phyloP scores from a whole-genome alignment of 495 filamentous ascomycete genomes.

The Xylaria intraflava region DNA sequence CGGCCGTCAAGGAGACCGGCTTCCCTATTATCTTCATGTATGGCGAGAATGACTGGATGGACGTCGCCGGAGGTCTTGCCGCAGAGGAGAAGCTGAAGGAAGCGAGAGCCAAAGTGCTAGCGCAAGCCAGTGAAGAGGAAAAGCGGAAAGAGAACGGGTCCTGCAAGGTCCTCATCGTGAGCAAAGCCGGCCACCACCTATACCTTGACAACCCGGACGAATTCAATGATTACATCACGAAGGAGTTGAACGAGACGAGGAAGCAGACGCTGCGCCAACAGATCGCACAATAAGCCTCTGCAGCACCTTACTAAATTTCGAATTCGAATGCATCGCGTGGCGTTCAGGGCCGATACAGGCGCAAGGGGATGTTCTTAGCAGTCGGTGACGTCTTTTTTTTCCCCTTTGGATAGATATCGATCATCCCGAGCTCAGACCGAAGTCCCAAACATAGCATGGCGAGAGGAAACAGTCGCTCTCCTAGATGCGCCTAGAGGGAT shows the following conservation, averaged over 20 bases:
- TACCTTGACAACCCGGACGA: constrained; percentile 87
- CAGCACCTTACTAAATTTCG: not conserved
- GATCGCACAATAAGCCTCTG: not conserved
- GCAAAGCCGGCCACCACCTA: constrained; percentile 82
- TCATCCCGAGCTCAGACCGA: not conserved
- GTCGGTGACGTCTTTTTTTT: too few species aligned
- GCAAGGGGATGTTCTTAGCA: not conserved
- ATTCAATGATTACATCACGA: constrained; percentile 70
- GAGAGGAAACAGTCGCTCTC: not conserved
- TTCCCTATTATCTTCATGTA: constrained; percentile 89
- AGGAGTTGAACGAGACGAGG: constrained; percentile 70
- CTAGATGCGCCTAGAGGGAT: not conserved
- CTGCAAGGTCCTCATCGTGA: constrained; percentile 78
- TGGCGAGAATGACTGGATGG: constrained; percentile 98
- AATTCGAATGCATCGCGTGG: constrained; percentile 9
- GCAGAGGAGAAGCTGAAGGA: constrained; percentile 74
- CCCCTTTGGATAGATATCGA: not conserved
- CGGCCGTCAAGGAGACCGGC: constrained; percentile 56
- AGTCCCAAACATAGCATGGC: not conserved
- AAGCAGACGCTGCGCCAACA: constrained; percentile 14
- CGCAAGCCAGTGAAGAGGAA: constrained; percentile 59
- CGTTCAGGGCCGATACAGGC: not conserved
- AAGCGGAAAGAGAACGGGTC: constrained; percentile 64
- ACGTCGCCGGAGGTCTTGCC: constrained; percentile 75
- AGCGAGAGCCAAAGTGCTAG: constrained; percentile 51